These are phyloP conservation scores for Rhizopogon vulgaris DNA, from an alignment of 768 basidiomycete genomes.

Conservation along the genomic window DNA sequence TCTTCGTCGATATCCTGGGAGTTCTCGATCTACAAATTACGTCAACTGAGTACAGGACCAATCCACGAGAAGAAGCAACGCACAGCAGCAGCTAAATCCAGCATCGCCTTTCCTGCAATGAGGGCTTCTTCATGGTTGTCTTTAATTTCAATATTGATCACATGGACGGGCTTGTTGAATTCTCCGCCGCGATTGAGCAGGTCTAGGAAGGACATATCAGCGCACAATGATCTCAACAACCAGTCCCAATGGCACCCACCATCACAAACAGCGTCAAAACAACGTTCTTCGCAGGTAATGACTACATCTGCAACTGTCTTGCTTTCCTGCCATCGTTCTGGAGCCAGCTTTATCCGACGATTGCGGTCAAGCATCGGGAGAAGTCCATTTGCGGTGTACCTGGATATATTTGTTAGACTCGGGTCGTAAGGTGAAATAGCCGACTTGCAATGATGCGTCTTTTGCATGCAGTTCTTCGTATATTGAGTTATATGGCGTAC, in stretches of 20 bases:
- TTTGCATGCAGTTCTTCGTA: constrained; percentile 85
- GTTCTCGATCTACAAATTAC: constrained; percentile 62
- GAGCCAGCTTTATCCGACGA: constrained; percentile 82
- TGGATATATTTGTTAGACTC: constrained; percentile 26
- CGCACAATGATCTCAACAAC: constrained; percentile 9
- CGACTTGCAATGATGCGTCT: constrained; percentile 74
- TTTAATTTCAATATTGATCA: constrained; percentile 98
- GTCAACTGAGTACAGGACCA: not conserved
- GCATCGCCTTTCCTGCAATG: constrained; percentile 91
- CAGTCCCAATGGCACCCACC: constrained; percentile 44
- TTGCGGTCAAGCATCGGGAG: constrained; percentile 97
- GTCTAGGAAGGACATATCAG: constrained; percentile 40
- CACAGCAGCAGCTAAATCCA: constrained; percentile 87
- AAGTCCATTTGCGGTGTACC: constrained; percentile 91
- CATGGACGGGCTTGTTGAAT: constrained; percentile 87
- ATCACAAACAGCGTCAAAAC: constrained; percentile 97
- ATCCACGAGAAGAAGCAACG: constrained; percentile 26
- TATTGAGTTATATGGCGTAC: constrained; percentile 94
- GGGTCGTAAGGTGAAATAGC: not conserved
- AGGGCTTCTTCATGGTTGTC: constrained; percentile 98
- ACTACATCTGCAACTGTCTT: constrained; percentile 90
- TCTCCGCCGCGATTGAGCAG: constrained; percentile 84
- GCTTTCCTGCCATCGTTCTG: constrained; percentile 96
- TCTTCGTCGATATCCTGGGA: constrained; percentile 86
- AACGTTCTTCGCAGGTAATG: constrained; percentile 97